Evolutionary conservation across 179 eudicot genomes (phyloP).

Genomic region (Carnegiea gigantea): DNA sequence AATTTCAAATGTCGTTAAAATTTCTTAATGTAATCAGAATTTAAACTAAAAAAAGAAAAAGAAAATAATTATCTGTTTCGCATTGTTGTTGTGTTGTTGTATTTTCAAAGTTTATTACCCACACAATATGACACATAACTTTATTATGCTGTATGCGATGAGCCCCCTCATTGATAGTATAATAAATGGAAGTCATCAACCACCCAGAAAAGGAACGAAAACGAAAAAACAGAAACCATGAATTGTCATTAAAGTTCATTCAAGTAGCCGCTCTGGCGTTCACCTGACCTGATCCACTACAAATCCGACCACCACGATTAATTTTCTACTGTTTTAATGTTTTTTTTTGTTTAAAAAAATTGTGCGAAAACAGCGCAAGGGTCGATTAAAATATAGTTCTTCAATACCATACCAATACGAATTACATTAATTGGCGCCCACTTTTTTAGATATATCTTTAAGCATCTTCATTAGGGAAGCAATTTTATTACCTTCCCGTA

Average conservation of each 20-base stretch:
- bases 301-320: too few relatives aligned
- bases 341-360: too few relatives aligned
- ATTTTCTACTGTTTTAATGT: too few relatives aligned
- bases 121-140: too few relatives aligned
- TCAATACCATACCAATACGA: too few relatives aligned
- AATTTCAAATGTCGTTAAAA: not conserved
- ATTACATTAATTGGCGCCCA: not conserved
- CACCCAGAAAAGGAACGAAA: not conserved
- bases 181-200: constrained; percentile 9
- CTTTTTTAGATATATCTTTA: not conserved
- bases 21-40: too few relatives aligned
- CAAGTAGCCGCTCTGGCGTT: not conserved
- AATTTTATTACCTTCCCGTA: not conserved
- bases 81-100: too few relatives aligned
- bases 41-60: too few relatives aligned
- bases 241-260: not conserved
- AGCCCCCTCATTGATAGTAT: not conserved
- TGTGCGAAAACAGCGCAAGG: too few relatives aligned
- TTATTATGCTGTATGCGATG: not conserved
- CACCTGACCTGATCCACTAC: not conserved
- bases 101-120: too few relatives aligned
- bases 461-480: not conserved
- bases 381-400: too few relatives aligned
- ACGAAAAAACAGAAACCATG: not conserved
- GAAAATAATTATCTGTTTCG: too few relatives aligned